Percentiles rank a stretch among this genome's conserved stretches.
Evolutionary conservation across 768 basidiomycete species (phyloP).

Genomic region (Termitomyces sp.): DNA sequence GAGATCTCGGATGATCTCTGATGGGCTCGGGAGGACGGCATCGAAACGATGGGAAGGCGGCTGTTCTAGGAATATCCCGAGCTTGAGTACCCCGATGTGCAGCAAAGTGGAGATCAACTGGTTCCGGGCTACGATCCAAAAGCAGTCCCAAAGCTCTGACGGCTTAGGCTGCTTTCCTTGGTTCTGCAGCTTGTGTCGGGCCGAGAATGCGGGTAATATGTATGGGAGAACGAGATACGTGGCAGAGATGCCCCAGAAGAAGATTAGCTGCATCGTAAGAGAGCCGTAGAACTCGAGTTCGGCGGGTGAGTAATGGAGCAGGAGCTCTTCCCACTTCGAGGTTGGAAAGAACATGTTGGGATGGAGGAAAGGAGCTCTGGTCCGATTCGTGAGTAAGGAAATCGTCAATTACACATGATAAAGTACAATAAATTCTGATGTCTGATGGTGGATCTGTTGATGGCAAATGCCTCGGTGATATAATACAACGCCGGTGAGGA

Average conservation of each 20-base stretch:
- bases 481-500: neutral
- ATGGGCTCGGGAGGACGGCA: conserved; percentile 11
- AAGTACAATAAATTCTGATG: neutral
- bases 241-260: conserved; percentile 20
- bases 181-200: conserved; percentile 20
- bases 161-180: conserved; percentile 19
- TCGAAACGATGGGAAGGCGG: conserved; percentile 17
- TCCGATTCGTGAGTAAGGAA: neutral
- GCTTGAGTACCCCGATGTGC: conserved; percentile 12
- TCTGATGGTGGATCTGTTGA: too few species aligned
- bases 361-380: neutral
- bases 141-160: conserved; percentile 18
- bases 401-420: neutral
- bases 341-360: neutral
- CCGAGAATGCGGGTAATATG: conserved; percentile 18
- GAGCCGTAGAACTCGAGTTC: conserved; percentile 20
- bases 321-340: conserved; percentile 6
- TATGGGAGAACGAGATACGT: conserved; percentile 18
- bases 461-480: neutral
- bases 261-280: conserved; percentile 15
- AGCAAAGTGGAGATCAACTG: conserved; percentile 17
- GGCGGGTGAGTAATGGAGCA: conserved; percentile 9
- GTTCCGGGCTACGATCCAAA: conserved; percentile 18
- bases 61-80: neutral
- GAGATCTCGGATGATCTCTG: conserved; percentile 16